These are phyloP conservation scores for Stagonosporopsis cucurbitacearum DNA, from an alignment of 2,329 filamentous ascomycete species.

Conservation along the genomic window DNA sequence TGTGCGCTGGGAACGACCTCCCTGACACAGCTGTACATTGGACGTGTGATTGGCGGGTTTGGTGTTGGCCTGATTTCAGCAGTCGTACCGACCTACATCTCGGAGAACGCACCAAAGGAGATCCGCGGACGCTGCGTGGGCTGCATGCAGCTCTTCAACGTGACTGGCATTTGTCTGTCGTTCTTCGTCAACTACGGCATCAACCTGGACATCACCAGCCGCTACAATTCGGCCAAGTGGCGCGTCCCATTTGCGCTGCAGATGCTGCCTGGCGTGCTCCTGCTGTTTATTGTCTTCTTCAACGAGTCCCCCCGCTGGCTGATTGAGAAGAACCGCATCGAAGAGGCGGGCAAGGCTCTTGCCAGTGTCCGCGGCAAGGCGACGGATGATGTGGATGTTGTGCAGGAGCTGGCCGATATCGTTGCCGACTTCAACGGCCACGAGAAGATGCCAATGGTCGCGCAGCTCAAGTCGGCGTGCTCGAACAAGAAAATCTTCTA, in stretches of 20 bases:
- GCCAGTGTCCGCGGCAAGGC: conserved; percentile 48
- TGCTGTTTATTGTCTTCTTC: conserved; percentile 58
- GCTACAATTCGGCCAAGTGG: conserved; percentile 58
- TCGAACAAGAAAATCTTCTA: conserved; percentile 50
- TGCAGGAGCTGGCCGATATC: conserved; percentile 53
- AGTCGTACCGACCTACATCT: conserved; percentile 54
- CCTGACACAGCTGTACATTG: conserved; percentile 51
- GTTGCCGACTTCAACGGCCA: conserved; percentile 52
- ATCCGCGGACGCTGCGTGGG: conserved; percentile 49
- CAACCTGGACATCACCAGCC: conserved; percentile 50
- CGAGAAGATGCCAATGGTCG: conserved; percentile 49
- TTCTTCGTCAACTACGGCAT: conserved; percentile 64
- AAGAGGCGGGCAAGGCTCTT: conserved; percentile 53
- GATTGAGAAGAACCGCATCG: conserved; percentile 58
- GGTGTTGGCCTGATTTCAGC: conserved; percentile 53
- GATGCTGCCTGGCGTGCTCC: conserved; percentile 59
- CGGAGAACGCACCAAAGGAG: conserved; percentile 55
- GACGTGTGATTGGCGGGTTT: conserved; percentile 54
- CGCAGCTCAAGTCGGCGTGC: conserved; percentile 49
- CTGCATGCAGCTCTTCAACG: conserved; percentile 51
- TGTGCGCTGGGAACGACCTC: conserved; percentile 45
- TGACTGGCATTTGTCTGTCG: conserved; percentile 56
- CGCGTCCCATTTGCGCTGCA: conserved; percentile 60
- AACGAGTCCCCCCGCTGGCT: conserved; percentile 62
- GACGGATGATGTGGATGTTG: conserved; percentile 45